Base-by-base conservation (phyloP, 2,329 filamentous ascomycete species). In the Pseudogymnoascus destructans region DNA sequence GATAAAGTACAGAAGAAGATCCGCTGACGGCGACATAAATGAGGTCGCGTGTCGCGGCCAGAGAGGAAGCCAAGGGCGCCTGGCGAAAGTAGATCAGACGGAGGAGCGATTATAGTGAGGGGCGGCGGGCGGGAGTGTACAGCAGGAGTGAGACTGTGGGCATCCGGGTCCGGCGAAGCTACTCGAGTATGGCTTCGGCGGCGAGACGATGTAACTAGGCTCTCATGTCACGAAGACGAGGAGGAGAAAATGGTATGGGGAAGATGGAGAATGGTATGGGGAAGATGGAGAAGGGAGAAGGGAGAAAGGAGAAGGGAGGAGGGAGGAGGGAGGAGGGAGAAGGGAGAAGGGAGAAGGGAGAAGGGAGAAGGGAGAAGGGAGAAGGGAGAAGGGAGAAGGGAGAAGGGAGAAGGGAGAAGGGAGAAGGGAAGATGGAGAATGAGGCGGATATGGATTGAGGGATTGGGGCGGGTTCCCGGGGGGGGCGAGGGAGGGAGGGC, bases 131-230 rank as follows among this genome's bases (percentile, higher is more conserved):
- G 23, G n/a, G 13, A 49, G 42, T 11, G 42, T 27, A 27, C 42
- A 49, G 42, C 23, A 27, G 23, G 17, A 49, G 42, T 49, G 42
- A 49, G 42, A 49, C 42, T n/a, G n/a, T 49, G n/a, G 7, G 42
- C 15, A n/a, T 49, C 42, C 42, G 23, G 42, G 42, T 49, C 42
- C 42, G 42, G 42, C 23, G 42, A 49, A 49, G 42, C 21, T 49
- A n/a, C n/a, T n/a, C n/a, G n/a, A n/a, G n/a, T n/a, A 9, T 25
- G 42, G 23, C 21, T 49, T 35, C 13, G 32, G 35, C 38, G 42
- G 23, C 23, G 42, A 27, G 42, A 49, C 8, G 42, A 49, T 15
- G 23, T 23, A 42, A 13, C 13, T 15, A 49, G 42, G 42, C 42
- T 25, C 40, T 46, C 13, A 15, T n/a, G 1, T 9, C 40, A 46